Evolutionary conservation across 2,329 filamentous ascomycete species (phyloP).

Genomic region (Beauveria bassiana): DNA sequence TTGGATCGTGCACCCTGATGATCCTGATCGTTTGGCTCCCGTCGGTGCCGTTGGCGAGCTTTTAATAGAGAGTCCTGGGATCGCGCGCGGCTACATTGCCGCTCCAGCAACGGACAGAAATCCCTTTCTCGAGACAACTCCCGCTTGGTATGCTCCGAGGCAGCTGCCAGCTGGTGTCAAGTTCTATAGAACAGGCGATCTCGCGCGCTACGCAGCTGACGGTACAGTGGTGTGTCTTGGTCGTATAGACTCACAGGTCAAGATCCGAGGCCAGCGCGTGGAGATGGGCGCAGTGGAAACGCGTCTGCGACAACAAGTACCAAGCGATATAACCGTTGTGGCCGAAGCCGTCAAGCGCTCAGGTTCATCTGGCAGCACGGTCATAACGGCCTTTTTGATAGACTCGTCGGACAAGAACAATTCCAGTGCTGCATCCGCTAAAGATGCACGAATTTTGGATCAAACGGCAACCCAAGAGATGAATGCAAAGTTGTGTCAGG

Average conservation of each 20-base stretch:
- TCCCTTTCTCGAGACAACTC: neutral
- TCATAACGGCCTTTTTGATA: neutral
- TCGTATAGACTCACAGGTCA: slow-evolving; percentile 52
- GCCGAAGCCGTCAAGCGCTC: neutral
- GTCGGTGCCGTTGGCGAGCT: slow-evolving; percentile 16
- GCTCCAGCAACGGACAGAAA: neutral
- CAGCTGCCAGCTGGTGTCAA: neutral
- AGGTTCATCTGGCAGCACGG: neutral
- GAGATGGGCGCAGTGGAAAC: slow-evolving; percentile 33
- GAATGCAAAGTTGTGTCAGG: neutral
- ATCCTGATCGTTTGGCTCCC: slow-evolving; percentile 7
- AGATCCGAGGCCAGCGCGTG: slow-evolving; percentile 50
- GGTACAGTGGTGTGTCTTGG: slow-evolving; percentile 37
- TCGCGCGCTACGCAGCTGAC: slow-evolving; percentile 34
- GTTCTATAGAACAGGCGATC: slow-evolving; percentile 42
- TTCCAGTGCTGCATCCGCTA: too few relatives aligned
- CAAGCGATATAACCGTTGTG: neutral
- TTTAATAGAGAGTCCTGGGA: slow-evolving; percentile 14
- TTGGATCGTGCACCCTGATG: neutral
- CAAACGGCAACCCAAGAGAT: neutral
- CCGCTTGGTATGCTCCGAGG: neutral
- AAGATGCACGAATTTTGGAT: neutral
- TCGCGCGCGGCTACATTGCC: slow-evolving; percentile 15
- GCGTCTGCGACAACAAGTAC: neutral
- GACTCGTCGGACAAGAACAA: neutral